Evolutionary conservation across 1,284 basidiomycete species (phyloP), one percentile per base, ranked within the genome.

Genomic region (Agaricales sp.): DNA sequence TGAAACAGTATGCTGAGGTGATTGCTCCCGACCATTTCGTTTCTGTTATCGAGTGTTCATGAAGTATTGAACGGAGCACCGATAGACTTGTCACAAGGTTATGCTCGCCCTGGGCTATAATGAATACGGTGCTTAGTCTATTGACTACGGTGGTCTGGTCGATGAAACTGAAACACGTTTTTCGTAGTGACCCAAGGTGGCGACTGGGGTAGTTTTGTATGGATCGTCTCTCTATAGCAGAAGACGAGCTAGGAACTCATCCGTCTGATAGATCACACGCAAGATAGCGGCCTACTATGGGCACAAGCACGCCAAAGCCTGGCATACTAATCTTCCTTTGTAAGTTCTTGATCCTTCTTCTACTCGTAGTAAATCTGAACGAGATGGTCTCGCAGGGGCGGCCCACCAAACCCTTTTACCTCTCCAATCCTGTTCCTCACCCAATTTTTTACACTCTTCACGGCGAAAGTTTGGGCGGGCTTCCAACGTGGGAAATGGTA

Each of bases 61-160:
- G n/a, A n/a, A n/a, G n/a, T n/a, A 35, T 35, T 43, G 22, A 30
- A 49, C 18, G 50, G 41, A 8, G 30, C 45, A 24, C 47, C 47
- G 38, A 8, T 52, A 73, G 71, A 56, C 70, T 14, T 64, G 8
- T n/a, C 63, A 78, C 48, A 78, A 77, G 52, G 54, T 79, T 24
- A 78, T 78, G 76, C 53, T 74, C 2, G 60, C 68, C 0, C 59
- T 78, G 21, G 75, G 77, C 4, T 78, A 79, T 52, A 55, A 67
- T 38, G 64, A 76, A 59, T 79, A 78, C 61, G 74, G 76, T 70
- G 49, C n/a, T n/a, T n/a, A 37, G 64, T 55, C 14, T 8, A 20
- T n/a, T 35, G 20, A 8, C 23, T 6, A 20, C 18, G 3, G 4
- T 13, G 24, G 8, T 8, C 2, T 39, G 46, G 16, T 43, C 41